Evolutionary conservation across 768 basidiomycete genomes (phyloP), one percentile per base, ranked within the genome.

Genomic region (Pisolithus microcarpus): DNA sequence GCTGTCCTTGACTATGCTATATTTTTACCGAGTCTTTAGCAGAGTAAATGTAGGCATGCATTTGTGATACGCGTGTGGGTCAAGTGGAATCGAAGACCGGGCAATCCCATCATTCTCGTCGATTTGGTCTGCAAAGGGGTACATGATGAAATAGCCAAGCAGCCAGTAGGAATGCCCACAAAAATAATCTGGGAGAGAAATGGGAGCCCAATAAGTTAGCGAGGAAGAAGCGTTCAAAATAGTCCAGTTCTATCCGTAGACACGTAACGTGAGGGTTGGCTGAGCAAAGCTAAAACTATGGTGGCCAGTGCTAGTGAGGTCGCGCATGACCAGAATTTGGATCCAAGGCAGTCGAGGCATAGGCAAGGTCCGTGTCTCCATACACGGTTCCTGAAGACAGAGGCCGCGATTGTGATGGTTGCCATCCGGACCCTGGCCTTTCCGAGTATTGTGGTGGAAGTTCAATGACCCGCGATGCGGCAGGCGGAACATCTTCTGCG

Each of bases 401-500:
- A 2, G 63, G 54, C 49, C 60, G 52, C 39, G 39, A 47, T 44
- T 4, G 55, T n/a, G 49, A 15, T 26, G n/a, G 36, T 19, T 11
- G 15, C 37, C 36, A 21, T 38, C 15, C n/a, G 37, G 61, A 52
- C 43, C 61, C 62, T 18, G 74, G 75, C 34, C 76, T 70, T 53
- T 79, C 82, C 23, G 74, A 74, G 60, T 89, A 89, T 61, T 80
- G 80, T 15, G 86, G 86, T 24, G 87, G 87, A n/a, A 87, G 73
- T 66, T 89, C 87, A 6, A 87, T 74, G 19, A 85, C 67, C 6
- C 74, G 84, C 16, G 76, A 66, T 48, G 71, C 70, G 38, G 65
- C 68, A 7, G 77, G 70, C 9, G 69, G 37, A 10, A 60, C 66
- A 58, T 87, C 85, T 48, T 85, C 84, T 7, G 75, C 76, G 61